Conservation (phyloP, 352 stramenopile species). For the Globisporangium okanoganense region DNA sequence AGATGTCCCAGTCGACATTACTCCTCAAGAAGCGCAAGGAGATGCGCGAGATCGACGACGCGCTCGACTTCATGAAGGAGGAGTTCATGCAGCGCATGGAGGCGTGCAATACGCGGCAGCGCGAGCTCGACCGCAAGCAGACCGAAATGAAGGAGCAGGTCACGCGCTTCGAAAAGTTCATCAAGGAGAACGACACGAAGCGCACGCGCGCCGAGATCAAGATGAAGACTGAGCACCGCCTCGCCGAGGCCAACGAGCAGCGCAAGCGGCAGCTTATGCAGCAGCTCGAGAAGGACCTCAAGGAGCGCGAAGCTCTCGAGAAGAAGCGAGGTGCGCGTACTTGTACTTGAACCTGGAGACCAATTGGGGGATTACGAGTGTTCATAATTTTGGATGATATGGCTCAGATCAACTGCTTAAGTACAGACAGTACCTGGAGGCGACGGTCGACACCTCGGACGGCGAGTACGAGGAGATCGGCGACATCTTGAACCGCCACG, state of each 20-base stretch:
- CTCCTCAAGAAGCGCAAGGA: constrained; percentile 93
- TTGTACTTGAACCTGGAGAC: neutral
- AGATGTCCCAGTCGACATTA: constrained; percentile 89
- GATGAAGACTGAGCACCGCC: constrained; percentile 78
- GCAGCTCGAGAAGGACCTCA: constrained; percentile 71
- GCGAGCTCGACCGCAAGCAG: constrained; percentile 85
- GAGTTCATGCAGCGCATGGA: constrained; percentile 89
- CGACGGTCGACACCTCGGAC: constrained; percentile 77
- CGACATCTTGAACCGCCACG: constrained; percentile 82
- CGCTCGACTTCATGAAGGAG: constrained; percentile 92
- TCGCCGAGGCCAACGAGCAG: constrained; percentile 70
- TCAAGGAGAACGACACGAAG: constrained; percentile 93
- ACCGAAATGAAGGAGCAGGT: constrained; percentile 91
- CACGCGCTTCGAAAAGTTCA: constrained; percentile 90
- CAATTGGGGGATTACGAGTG: neutral
- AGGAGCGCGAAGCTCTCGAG: constrained; percentile 63
- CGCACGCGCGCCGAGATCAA: constrained; percentile 85
- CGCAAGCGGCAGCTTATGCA: constrained; percentile 69
- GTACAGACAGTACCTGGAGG: constrained; percentile 83
- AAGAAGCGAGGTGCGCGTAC: constrained; percentile 45
- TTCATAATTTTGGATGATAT: neutral
- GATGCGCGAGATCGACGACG: constrained; percentile 91
- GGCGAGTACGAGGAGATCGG: constrained; percentile 83
- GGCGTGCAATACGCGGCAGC: constrained; percentile 73
- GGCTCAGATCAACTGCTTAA: constrained; percentile 61